phyloP scores from a whole-genome alignment of 495 filamentous ascomycete genomes.

The Aspergillus incahuasiensis region DNA sequence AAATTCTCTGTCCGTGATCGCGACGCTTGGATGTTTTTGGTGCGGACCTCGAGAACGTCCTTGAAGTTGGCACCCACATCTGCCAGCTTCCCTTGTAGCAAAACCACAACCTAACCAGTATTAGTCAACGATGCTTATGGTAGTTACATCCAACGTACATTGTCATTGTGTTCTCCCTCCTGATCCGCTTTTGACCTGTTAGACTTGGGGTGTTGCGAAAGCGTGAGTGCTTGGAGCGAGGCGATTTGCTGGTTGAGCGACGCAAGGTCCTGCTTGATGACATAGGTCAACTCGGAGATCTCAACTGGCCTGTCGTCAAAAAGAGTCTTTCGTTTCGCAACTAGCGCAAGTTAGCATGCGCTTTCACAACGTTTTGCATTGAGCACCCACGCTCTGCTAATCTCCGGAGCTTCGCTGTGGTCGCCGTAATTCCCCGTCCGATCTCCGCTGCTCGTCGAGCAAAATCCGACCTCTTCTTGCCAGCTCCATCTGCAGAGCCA shows the following conservation, averaged over 20 bases:
- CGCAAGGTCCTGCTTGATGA: constrained; percentile 96
- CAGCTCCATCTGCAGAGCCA: constrained; percentile 48
- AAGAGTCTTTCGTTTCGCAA: constrained; percentile 92
- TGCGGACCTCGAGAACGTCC: constrained; percentile 92
- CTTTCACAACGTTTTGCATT: background rate
- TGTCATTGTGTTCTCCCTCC: constrained; percentile 95
- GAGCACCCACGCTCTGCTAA: constrained; percentile 69
- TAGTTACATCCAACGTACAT: constrained; percentile 44
- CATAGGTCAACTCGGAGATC: constrained; percentile 91
- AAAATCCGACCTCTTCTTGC: constrained; percentile 68
- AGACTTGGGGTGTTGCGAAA: constrained; percentile 65
- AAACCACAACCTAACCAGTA: constrained; percentile 60
- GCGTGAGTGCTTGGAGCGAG: constrained; percentile 66
- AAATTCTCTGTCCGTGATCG: constrained; percentile 92
- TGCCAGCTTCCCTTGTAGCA: constrained; percentile 91
- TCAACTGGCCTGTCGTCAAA: constrained; percentile 96
- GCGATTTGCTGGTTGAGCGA: constrained; percentile 84
- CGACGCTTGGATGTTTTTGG: constrained; percentile 97
- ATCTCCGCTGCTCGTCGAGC: constrained; percentile 86
- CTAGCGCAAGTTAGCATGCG: constrained; percentile 30
- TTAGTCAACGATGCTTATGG: constrained; percentile 16
- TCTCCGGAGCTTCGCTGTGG: constrained; percentile 90
- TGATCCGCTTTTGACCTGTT: constrained; percentile 58
- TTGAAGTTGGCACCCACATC: constrained; percentile 94
- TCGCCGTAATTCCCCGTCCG: constrained; percentile 81